Conservation (phyloP, 1,284 basidiomycete genomes). For the Pyrrhoderma lamaoense region DNA sequence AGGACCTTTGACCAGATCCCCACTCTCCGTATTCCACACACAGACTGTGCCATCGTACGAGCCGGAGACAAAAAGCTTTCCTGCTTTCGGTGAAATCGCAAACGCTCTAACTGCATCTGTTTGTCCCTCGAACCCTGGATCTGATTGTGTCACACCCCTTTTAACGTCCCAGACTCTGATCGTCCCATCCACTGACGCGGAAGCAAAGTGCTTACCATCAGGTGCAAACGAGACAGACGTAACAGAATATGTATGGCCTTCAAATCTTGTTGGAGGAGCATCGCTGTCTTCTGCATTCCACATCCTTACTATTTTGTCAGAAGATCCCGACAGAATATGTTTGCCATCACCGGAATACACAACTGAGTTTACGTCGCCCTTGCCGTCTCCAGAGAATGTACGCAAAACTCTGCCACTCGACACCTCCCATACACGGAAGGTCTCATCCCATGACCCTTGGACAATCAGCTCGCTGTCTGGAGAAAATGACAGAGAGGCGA, state of each 20-base stretch:
- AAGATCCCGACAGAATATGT: constrained; percentile 72
- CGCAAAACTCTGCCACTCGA: background rate
- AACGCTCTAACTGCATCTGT: no score
- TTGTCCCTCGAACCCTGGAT: no score
- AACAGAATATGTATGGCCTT: constrained; percentile 48
- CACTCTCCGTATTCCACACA: constrained; percentile 2
- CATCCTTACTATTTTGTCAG: constrained; percentile 72
- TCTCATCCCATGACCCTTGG: no score
- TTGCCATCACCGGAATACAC: constrained; percentile 1
- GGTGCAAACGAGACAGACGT: background rate
- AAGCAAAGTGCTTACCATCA: background rate
- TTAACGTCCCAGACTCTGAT: constrained; percentile 2
- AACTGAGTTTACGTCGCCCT: background rate
- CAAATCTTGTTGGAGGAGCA: constrained; percentile 51
- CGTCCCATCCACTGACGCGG: background rate
- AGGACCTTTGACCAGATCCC: background rate
- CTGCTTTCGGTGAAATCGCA: no score
- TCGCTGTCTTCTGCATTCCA: constrained; percentile 63
- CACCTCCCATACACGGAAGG: no score
- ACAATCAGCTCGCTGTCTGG: no score
- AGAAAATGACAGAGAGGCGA: no score
- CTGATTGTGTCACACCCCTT: no score
- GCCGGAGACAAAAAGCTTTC: background rate
- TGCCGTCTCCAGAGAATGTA: background rate
- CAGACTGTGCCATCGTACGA: background rate